phyloP scores from a whole-genome alignment of 2,329 filamentous ascomycete species.

The Ceratocystiopsis brevicomis region DNA sequence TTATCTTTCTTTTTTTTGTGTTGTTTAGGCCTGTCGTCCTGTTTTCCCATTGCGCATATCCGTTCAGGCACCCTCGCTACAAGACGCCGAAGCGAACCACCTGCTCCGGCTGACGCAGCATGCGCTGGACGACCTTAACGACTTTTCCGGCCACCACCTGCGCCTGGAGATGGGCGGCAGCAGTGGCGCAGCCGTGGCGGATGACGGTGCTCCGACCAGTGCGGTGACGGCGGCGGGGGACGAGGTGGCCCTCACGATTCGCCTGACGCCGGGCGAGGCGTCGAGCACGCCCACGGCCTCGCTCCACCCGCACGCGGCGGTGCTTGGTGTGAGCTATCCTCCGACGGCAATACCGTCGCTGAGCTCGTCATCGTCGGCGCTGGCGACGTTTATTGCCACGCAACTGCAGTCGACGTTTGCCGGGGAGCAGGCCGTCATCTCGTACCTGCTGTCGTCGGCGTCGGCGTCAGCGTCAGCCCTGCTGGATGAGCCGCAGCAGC shows the following conservation, averaged over 20 bases:
- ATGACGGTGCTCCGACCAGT: constrained; percentile 13
- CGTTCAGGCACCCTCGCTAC: constrained; percentile 49
- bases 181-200: constrained; percentile 14
- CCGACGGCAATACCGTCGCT: constrained; percentile 46
- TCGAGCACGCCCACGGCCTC: constrained; percentile 31
- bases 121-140: constrained; percentile 68
- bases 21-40: constrained; percentile 68
- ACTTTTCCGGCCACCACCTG: constrained; percentile 69
- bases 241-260: constrained; percentile 48
- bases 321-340: constrained; percentile 62
- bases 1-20: constrained; percentile 2
- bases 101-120: constrained; percentile 69
- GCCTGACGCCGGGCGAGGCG: constrained; percentile 42
- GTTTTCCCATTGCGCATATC: constrained; percentile 74
- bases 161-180: constrained; percentile 39
- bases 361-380: constrained; percentile 49
- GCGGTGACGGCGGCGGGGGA: constrained; percentile 14
- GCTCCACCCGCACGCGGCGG: constrained; percentile 49
- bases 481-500: constrained; percentile 20
- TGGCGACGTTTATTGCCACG: constrained; percentile 61
- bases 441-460: constrained; percentile 42
- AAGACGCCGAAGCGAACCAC: constrained; percentile 47
- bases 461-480: constrained; percentile 26
- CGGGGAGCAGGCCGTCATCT: constrained; percentile 77
- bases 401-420: constrained; percentile 62